Evolutionary conservation across 257 asterid species (phyloP).

Genomic region (Gynochthodes officinalis): DNA sequence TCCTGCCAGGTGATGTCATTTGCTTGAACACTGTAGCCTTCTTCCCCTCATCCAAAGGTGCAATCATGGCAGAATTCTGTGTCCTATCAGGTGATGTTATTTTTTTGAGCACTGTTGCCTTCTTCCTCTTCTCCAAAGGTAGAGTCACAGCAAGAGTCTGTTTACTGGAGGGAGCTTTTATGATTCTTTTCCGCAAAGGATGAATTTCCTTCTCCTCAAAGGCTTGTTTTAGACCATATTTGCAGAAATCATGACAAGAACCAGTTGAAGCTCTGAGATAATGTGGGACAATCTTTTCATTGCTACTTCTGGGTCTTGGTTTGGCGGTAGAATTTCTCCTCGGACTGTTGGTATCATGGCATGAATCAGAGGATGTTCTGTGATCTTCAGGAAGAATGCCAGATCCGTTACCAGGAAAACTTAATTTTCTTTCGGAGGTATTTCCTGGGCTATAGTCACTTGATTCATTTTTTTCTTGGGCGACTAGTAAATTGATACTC

Average conservation of each 20-base stretch:
- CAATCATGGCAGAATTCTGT: constrained; percentile 27
- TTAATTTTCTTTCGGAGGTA: constrained; percentile 18
- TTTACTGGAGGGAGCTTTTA: constrained; percentile 28
- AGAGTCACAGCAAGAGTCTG: constrained; percentile 25
- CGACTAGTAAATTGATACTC: constrained; percentile 24
- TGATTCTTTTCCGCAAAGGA: constrained; percentile 38
- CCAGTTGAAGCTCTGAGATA: constrained; percentile 87
- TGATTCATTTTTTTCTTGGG: constrained; percentile 27
- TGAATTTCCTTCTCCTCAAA: constrained; percentile 45
- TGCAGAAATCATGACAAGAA: constrained; percentile 87
- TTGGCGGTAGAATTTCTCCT: constrained; percentile 42
- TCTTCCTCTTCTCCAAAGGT: constrained; percentile 37
- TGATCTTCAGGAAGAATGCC: constrained; percentile 17
- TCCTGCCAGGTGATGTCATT: constrained; percentile 15
- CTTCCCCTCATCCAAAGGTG: constrained; percentile 35
- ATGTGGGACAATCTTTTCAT: constrained; percentile 40
- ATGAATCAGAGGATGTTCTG: constrained; percentile 40
- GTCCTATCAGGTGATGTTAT: constrained; percentile 16
- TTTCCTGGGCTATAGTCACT: constrained; percentile 14
- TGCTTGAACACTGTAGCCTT: constrained; percentile 24
- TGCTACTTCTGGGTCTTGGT: constrained; percentile 24
- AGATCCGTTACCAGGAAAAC: constrained; percentile 21
- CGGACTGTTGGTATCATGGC: constrained; percentile 25
- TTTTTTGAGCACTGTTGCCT: constrained; percentile 19
- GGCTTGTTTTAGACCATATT: constrained; percentile 53